These are phyloP conservation scores for Blastosporella zonata DNA, from an alignment of 1,284 basidiomycete species.

Conservation along the genomic window DNA sequence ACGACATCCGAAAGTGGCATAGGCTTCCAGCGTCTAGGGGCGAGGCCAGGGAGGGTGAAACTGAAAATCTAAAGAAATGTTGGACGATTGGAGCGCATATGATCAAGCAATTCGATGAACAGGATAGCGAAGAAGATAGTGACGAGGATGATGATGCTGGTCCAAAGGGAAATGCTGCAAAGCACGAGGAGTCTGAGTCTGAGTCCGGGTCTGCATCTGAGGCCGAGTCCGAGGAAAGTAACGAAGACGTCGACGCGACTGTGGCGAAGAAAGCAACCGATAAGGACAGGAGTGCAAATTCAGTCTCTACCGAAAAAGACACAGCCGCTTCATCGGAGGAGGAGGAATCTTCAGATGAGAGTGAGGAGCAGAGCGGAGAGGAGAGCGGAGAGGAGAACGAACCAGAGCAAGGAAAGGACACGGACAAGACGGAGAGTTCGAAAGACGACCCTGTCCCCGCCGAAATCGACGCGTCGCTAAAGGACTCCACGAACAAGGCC, in stretches of 20 bases:
- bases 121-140: conserved; percentile 59
- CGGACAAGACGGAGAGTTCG: neutral
- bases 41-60: conserved; percentile 35
- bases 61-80: conserved; percentile 61
- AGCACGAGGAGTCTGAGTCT: neutral
- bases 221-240: neutral
- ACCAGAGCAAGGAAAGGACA: conserved; percentile 15
- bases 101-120: conserved; percentile 76
- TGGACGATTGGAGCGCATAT: conserved; percentile 71
- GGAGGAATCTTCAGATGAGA: neutral
- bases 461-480: neutral
- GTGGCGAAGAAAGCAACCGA: neutral
- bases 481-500: neutral
- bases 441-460: neutral
- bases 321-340: neutral
- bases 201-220: neutral
- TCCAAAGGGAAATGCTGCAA: neutral
- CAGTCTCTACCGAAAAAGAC: neutral
- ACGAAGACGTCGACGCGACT: neutral
- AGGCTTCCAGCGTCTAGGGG: conserved; percentile 47
- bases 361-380: conserved; percentile 2
- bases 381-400: conserved; percentile 19
- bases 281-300: neutral
- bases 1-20: conserved; percentile 75
- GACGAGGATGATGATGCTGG: conserved; percentile 33